A percentile compares a stretch with the other conserved stretches of the same genome.
These are phyloP conservation scores for Candida loeiensis DNA, from an alignment of 805 yeast genomes.

Conservation along the genomic window DNA sequence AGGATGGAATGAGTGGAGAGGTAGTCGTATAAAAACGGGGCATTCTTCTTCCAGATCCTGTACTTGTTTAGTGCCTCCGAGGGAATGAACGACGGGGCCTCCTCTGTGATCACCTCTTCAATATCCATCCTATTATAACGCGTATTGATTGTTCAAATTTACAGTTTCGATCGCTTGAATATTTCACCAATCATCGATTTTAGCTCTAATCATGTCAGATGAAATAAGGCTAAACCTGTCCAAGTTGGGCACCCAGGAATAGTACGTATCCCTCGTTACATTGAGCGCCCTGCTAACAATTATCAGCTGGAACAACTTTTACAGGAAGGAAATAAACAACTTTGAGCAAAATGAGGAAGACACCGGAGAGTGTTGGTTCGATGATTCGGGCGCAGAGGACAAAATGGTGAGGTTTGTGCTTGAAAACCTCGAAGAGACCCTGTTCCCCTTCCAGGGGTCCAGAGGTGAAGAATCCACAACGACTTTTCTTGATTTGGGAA, in stretches of 20 bases:
- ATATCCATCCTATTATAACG: conserved; percentile 14
- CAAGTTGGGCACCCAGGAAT: conserved; percentile 79
- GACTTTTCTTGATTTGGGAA: conserved; percentile 76
- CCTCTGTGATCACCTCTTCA: conserved; percentile 18
- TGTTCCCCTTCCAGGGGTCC: conserved; percentile 21
- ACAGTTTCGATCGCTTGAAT: not conserved
- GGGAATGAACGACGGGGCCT: not conserved
- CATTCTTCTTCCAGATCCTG: conserved; percentile 59
- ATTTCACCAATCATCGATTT: not conserved
- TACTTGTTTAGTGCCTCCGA: conserved; percentile 31
- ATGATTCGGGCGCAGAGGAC: conserved; percentile 89
- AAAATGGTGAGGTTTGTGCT: conserved; percentile 72
- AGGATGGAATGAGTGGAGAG: conserved; percentile 50
- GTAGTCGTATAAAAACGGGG: conserved; percentile 52
- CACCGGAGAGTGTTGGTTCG: conserved; percentile 96
- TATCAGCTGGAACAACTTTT: conserved; percentile 80
- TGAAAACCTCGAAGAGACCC: conserved; percentile 41
- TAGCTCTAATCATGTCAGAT: conserved; percentile 10
- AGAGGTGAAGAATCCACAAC: conserved; percentile 12
- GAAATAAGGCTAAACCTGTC: conserved; percentile 63
- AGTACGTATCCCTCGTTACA: conserved; percentile 39
- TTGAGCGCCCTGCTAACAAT: conserved; percentile 18
- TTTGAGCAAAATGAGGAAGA: conserved; percentile 73
- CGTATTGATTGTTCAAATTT: not conserved
- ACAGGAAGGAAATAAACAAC: conserved; percentile 66